Evolutionary conservation across 495 filamentous ascomycete species (phyloP).

Genomic region (Tuber aestivum): DNA sequence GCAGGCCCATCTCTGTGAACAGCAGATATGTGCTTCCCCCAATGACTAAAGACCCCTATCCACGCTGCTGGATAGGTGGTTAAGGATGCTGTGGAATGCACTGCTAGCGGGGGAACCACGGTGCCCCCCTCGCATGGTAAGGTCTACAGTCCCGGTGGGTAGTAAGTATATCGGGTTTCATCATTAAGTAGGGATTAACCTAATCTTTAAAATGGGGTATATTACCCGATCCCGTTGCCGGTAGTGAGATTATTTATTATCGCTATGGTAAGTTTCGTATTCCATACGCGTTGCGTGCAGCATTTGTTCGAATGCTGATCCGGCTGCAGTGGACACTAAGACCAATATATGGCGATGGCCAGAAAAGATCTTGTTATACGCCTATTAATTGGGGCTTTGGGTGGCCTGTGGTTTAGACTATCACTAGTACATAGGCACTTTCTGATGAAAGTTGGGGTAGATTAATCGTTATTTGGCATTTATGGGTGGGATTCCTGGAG

Average conservation of each 20-base stretch:
- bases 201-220: constrained; percentile 10
- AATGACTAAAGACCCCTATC: neutral
- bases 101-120: constrained; percentile 56
- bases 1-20: constrained; percentile 52
- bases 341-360: constrained; percentile 59
- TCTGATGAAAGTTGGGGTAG: neutral
- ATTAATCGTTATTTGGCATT: neutral
- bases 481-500: neutral
- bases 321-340: constrained; percentile 49
- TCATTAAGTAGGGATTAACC: neutral
- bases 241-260: constrained; percentile 61
- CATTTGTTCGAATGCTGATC: neutral
- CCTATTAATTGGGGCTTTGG: constrained; percentile 57
- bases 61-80: constrained; percentile 46
- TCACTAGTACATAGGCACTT: neutral
- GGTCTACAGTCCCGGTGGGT: constrained; percentile 67
- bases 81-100: constrained; percentile 53
- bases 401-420: constrained; percentile 54
- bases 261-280: constrained; percentile 51
- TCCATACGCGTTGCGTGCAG: neutral
- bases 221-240: constrained; percentile 15
- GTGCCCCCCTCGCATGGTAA: constrained; percentile 58
- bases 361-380: constrained; percentile 67
- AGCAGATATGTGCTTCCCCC: constrained; percentile 48
- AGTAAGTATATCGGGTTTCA: constrained; percentile 47